A percentile compares a stretch with the other conserved stretches of the same genome.
These are phyloP conservation scores for Cercospora sesami DNA, from an alignment of 2,329 filamentous ascomycete genomes.

Conservation along the genomic window DNA sequence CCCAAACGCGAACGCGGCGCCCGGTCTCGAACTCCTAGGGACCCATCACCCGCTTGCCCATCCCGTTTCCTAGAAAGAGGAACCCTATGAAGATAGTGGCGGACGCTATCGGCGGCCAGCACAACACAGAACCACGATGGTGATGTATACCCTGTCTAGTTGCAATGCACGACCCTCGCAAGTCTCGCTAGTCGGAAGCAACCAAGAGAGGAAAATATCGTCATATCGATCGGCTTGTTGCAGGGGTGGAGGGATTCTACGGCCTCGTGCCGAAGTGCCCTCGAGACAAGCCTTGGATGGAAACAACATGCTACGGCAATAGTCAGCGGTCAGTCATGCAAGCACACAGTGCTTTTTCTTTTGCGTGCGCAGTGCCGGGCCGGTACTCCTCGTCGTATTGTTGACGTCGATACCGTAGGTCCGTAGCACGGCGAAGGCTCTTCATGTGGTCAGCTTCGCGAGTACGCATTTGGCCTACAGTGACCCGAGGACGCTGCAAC, in stretches of 20 bases:
- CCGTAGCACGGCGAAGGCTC: neutral
- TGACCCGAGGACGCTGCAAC: neutral
- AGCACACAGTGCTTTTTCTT: neutral
- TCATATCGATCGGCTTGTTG: conserved; percentile 5
- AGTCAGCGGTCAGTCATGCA: neutral
- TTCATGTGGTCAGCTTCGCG: neutral
- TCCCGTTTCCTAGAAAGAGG: conserved; percentile 1
- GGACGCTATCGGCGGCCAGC: neutral
- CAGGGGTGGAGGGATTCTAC: neutral
- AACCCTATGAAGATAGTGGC: neutral
- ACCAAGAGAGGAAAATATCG: neutral
- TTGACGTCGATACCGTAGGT: neutral
- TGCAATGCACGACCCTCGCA: neutral
- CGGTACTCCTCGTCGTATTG: neutral
- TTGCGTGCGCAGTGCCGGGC: neutral
- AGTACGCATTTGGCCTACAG: neutral
- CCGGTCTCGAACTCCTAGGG: neutral
- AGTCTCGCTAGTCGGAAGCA: neutral
- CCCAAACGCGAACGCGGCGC: neutral
- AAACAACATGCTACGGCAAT: neutral
- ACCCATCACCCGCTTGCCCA: neutral
- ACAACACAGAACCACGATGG: neutral
- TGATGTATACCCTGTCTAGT: neutral
- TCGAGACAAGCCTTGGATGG: conserved; percentile 4
- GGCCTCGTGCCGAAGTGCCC: conserved; percentile 11